These are phyloP conservation scores for Wickerhamomyces sp. DNA, from an alignment of 1,139 yeast genomes.

Conservation along the genomic window DNA sequence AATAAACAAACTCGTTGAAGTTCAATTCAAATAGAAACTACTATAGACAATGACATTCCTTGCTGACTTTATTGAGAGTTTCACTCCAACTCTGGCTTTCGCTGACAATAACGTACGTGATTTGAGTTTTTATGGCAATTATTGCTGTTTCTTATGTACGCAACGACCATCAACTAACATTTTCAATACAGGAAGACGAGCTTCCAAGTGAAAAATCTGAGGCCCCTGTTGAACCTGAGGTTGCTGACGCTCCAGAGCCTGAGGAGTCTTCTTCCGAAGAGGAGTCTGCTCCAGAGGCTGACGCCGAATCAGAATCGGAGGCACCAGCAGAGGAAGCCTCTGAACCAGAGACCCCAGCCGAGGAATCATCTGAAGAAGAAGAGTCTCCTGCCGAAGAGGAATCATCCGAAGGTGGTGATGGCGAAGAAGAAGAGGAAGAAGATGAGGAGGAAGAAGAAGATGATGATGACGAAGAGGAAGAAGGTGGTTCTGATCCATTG, in stretches of 20 bases:
- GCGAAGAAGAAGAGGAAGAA: slow-evolving; percentile 27
- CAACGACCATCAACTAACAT: no score
- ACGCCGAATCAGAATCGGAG: slow-evolving; percentile 1
- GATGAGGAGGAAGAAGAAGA: slow-evolving; percentile 30
- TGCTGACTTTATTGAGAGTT: slow-evolving; percentile 45
- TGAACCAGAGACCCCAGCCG: slow-evolving; percentile 5
- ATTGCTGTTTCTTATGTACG: no score
- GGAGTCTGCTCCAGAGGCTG: background rate
- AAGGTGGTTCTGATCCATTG: slow-evolving; percentile 63
- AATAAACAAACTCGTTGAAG: no score
- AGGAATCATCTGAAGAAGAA: slow-evolving; percentile 7
- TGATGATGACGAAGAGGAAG: slow-evolving; percentile 72
- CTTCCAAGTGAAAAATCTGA: slow-evolving; percentile 4
- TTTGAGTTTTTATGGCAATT: background rate
- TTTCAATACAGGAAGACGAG: no score
- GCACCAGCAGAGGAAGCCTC: background rate
- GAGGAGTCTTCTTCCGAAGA: slow-evolving; percentile 1
- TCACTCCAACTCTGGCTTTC: slow-evolving; percentile 74
- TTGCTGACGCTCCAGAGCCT: slow-evolving; percentile 1
- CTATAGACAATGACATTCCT: slow-evolving; percentile 61
- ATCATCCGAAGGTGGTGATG: slow-evolving; percentile 10
- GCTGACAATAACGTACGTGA: slow-evolving; percentile 46
- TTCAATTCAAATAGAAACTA: slow-evolving; percentile 28
- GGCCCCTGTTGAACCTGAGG: slow-evolving; percentile 42
- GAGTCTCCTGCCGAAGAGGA: slow-evolving; percentile 8